Evolutionary conservation across 106 monocot species (phyloP).

Genomic region (Chionographis japonica): DNA sequence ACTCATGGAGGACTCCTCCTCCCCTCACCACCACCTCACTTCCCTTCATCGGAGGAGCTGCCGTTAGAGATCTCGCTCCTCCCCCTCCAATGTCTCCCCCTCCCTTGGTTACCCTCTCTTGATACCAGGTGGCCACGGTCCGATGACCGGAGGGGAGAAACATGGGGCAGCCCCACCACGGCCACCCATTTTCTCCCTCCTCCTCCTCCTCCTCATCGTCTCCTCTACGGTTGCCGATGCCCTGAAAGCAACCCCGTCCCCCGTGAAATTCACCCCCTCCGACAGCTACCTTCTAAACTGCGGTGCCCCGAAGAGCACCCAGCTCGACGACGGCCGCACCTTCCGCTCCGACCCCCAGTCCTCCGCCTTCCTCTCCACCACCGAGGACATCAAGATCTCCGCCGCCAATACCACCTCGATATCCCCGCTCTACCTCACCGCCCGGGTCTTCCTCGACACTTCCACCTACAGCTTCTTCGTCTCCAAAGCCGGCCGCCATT

Average conservation of each 20-base stretch:
- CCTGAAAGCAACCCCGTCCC: background rate
- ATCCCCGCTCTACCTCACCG: slow-evolving; percentile 36
- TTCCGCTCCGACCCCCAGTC: slow-evolving; percentile 71
- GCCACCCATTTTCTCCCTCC: slow-evolving; percentile 10
- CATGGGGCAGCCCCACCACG: background rate
- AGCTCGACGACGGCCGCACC: slow-evolving; percentile 52
- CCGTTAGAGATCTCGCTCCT: background rate
- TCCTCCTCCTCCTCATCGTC: slow-evolving; percentile 1
- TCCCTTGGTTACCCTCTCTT: background rate
- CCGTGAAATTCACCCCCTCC: slow-evolving; percentile 29
- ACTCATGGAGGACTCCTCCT: background rate
- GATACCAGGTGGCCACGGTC: background rate
- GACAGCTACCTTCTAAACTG: slow-evolving; percentile 73
- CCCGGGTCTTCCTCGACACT: slow-evolving; percentile 50
- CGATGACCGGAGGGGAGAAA: slow-evolving; percentile 4
- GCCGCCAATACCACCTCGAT: background rate
- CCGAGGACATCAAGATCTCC: slow-evolving; percentile 53
- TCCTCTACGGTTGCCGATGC: background rate
- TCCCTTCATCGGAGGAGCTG: background rate
- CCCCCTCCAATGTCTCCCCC: background rate
- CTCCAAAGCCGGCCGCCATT: slow-evolving; percentile 59
- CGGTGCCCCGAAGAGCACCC: slow-evolving; percentile 30
- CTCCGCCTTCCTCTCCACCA: slow-evolving; percentile 56
- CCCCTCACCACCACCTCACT: background rate
- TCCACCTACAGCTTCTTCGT: slow-evolving; percentile 75